These are phyloP conservation scores for Hymenoscyphus fructigenus DNA, from an alignment of 2,329 filamentous ascomycete genomes.

Conservation along the genomic window DNA sequence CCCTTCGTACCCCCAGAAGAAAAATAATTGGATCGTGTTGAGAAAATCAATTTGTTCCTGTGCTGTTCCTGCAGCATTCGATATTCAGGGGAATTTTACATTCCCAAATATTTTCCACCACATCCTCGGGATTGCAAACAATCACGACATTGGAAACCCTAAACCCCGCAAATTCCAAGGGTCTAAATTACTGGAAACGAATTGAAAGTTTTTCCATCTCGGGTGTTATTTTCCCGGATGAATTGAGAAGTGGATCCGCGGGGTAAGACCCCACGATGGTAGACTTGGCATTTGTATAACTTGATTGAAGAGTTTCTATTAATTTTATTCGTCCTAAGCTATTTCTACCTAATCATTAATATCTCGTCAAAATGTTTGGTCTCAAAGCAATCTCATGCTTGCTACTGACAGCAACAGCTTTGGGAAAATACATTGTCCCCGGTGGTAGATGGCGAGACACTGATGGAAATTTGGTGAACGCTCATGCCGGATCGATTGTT, in stretches of 20 bases:
- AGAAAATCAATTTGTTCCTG: too few species aligned
- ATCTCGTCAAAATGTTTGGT: neutral
- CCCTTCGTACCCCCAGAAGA: too few species aligned
- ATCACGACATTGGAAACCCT: too few species aligned
- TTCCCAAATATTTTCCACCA: too few species aligned
- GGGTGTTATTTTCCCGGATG: neutral
- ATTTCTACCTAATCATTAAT: neutral
- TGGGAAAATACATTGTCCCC: slow-evolving; percentile 58
- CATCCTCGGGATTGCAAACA: too few species aligned
- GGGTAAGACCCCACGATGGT: neutral
- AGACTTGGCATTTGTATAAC: neutral
- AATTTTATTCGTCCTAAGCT: neutral
- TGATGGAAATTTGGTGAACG: slow-evolving; percentile 58
- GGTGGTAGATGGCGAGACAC: slow-evolving; percentile 61
- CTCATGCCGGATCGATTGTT: slow-evolving; percentile 58
- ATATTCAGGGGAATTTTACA: too few species aligned
- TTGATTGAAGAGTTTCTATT: neutral
- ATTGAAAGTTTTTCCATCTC: slow-evolving; percentile 1
- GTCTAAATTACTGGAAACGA: neutral
- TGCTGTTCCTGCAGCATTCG: too few species aligned
- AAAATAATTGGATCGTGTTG: too few species aligned
- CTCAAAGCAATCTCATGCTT: neutral
- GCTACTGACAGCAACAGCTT: slow-evolving; percentile 11
- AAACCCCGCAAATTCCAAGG: neutral
- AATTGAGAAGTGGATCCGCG: neutral